Percentiles rank a stretch among this genome's conserved stretches.
phyloP scores from a whole-genome alignment of 2,329 filamentous ascomycete species.

The Sporothrix dimorphospora region DNA sequence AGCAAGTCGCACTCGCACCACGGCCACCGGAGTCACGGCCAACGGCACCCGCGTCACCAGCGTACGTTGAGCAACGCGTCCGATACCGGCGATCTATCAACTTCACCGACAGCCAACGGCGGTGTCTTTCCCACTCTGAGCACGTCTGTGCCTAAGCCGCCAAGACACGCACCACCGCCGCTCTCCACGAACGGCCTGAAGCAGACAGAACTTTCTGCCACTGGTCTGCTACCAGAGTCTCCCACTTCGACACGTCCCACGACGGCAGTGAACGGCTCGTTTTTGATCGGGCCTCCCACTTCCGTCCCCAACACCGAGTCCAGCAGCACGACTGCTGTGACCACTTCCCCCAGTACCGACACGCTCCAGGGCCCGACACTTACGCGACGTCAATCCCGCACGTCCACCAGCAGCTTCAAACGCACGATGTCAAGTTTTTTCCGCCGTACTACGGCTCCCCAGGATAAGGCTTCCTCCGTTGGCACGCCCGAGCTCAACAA shows the following conservation, averaged over 20 bases:
- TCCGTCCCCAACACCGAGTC: not conserved
- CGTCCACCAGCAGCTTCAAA: conserved; percentile 49
- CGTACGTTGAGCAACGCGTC: conserved; percentile 17
- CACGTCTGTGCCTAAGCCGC: not conserved
- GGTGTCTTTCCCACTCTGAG: not conserved
- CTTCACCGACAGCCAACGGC: not conserved
- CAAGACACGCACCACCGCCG: not conserved
- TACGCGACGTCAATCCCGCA: conserved; percentile 47
- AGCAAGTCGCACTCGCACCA: conserved; percentile 35
- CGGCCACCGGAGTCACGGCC: conserved; percentile 27
- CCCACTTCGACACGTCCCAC: conserved; percentile 18
- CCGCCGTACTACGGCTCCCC: conserved; percentile 40
- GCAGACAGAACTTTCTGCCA: not conserved
- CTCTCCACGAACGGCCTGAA: not conserved
- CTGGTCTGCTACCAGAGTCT: not conserved
- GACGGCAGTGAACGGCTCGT: conserved; percentile 32
- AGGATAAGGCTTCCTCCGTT: conserved; percentile 23
- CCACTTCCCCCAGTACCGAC: conserved; percentile 40
- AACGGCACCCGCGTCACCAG: conserved; percentile 13
- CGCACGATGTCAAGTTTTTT: conserved; percentile 57
- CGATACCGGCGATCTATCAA: not conserved
- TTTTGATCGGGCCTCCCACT: conserved; percentile 28
- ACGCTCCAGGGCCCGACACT: conserved; percentile 40
- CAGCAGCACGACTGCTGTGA: not conserved
- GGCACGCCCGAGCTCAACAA: conserved; percentile 26